A percentile compares a stretch with the other conserved stretches of the same genome.
phyloP scores from a whole-genome alignment of 306 rosid genomes.

The Trichosanthes truncata region DNA sequence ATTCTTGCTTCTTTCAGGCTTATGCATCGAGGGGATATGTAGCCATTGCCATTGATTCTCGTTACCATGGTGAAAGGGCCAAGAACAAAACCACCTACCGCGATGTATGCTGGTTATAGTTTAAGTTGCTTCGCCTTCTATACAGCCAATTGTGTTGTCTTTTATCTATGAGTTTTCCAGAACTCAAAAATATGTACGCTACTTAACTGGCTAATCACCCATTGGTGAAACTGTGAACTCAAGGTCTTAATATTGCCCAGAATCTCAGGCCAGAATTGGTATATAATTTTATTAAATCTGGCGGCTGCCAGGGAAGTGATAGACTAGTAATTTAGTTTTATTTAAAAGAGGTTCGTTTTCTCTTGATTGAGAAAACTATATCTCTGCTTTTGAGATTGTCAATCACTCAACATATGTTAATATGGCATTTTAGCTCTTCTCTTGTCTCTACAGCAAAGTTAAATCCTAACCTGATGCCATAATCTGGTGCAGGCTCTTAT shows the following conservation, averaged over 20 bases:
- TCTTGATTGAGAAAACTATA: not conserved
- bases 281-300: not conserved
- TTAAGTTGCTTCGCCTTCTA: constrained; percentile 7
- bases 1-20: constrained; percentile 35
- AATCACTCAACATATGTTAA: not conserved
- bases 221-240: not conserved
- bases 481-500: constrained; percentile 57
- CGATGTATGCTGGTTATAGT: constrained; percentile 34
- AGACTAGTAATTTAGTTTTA: not conserved
- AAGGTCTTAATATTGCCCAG: not conserved
- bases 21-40: constrained; percentile 89
- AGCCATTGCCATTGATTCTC: constrained; percentile 74
- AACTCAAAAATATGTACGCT: not conserved
- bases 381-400: not conserved
- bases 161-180: not conserved
- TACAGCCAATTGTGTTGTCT: not conserved
- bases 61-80: constrained; percentile 98
- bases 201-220: not conserved
- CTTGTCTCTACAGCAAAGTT: constrained; percentile 4
- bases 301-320: not conserved
- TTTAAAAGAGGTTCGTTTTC: not conserved
- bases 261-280: not conserved
- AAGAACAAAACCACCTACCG: constrained; percentile 37
- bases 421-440: not conserved
- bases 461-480: constrained; percentile 7